Conservation (phyloP, 148 eudicot species). For the Diospyros lotus region DNA sequence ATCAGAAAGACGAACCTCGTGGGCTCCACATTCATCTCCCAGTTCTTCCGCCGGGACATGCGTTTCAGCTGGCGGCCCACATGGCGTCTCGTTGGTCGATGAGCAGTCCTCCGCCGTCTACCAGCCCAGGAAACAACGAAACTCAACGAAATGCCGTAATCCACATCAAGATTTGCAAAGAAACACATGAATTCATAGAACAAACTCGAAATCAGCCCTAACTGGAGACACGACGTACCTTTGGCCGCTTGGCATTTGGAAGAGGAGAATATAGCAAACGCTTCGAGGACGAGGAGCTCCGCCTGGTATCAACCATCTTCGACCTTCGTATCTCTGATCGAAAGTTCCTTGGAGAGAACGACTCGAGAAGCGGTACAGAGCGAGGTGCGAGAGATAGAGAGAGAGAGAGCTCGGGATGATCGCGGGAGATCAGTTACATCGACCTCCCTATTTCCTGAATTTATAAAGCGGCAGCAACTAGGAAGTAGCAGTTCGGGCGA, state of each 20-base stretch:
- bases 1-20: slow-evolving; percentile 62
- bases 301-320: slow-evolving; percentile 67
- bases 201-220: background rate
- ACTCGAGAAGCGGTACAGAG: too few species aligned
- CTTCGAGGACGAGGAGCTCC: slow-evolving; percentile 71
- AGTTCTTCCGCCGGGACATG: slow-evolving; percentile 25
- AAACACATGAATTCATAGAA: too few species aligned
- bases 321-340: slow-evolving; percentile 23
- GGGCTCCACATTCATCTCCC: slow-evolving; percentile 30
- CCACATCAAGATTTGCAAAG: too few species aligned
- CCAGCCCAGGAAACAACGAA: background rate
- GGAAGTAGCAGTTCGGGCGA: too few species aligned
- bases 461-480: too few species aligned
- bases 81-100: slow-evolving; percentile 42
- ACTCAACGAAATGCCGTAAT: too few species aligned
- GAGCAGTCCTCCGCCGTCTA: slow-evolving; percentile 63
- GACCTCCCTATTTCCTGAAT: too few species aligned
- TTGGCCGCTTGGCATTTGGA: slow-evolving; percentile 59
- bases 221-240: slow-evolving; percentile 29
- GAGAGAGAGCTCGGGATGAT: too few species aligned
- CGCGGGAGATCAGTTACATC: too few species aligned
- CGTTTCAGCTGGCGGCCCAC: slow-evolving; percentile 23
- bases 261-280: slow-evolving; percentile 47
- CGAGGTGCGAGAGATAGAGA: too few species aligned
- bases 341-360: background rate